phyloP scores from a whole-genome alignment of 495 filamentous ascomycete genomes.

The Aspergillus nidulans region DNA sequence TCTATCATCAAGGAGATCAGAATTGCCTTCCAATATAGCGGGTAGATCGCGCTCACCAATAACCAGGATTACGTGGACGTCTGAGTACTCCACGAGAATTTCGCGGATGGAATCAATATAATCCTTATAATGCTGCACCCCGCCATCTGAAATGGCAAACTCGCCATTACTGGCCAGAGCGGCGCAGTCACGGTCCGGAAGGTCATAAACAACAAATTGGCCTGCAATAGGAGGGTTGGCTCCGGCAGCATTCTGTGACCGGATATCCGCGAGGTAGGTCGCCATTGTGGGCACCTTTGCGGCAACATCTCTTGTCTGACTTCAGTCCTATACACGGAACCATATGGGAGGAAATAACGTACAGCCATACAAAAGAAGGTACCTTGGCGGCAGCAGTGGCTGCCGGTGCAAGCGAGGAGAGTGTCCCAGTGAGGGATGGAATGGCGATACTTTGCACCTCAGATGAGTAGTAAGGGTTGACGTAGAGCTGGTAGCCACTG shows the following conservation, averaged over 20 bases:
- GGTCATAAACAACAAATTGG: conserved; percentile 69
- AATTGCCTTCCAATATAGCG: conserved; percentile 39
- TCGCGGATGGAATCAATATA: conserved; percentile 61
- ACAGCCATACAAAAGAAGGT: conserved; percentile 70
- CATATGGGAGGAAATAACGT: conserved; percentile 20
- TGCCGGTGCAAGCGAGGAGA: conserved; percentile 22
- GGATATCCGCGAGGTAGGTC: conserved; percentile 50
- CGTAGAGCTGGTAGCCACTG: conserved; percentile 47
- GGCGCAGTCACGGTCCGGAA: conserved; percentile 74
- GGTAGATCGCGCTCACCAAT: conserved; percentile 39
- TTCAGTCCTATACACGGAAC: background rate
- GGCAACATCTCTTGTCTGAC: conserved; percentile 46
- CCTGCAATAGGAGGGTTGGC: conserved; percentile 41
- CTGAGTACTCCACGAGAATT: conserved; percentile 22
- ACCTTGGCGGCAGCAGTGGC: conserved; percentile 55
- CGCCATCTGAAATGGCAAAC: conserved; percentile 55
- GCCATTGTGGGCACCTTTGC: conserved; percentile 58
- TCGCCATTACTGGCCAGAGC: conserved; percentile 76
- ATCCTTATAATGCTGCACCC: conserved; percentile 59
- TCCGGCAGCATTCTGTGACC: conserved; percentile 52
- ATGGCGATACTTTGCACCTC: conserved; percentile 49
- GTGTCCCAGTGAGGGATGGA: conserved; percentile 38
- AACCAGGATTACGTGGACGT: conserved; percentile 38
- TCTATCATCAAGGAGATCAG: conserved; percentile 44
- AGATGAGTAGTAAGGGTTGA: conserved; percentile 55